Evolutionary conservation across 371 early-diverging fungal genomes (phyloP).

Genomic region (Mucor lusitanicus): DNA sequence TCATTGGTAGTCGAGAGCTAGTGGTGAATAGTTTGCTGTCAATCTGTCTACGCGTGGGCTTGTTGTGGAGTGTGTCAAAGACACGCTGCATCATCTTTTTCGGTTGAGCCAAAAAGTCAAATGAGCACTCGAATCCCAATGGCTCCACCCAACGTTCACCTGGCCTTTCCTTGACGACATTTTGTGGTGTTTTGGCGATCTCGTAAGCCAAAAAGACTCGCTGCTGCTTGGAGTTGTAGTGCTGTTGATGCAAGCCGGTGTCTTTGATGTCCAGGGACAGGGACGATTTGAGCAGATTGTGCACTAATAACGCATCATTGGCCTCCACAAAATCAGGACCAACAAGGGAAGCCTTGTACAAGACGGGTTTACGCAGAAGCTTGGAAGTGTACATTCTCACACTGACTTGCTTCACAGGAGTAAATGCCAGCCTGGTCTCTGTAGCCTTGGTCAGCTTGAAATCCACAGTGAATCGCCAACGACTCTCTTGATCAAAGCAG

Average conservation of each 20-base stretch:
- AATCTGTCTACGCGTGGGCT: constrained; percentile 8
- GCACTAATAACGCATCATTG: neutral
- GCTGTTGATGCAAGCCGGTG: constrained; percentile 3
- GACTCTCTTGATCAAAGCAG: constrained; percentile 22
- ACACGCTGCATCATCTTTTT: constrained; percentile 12
- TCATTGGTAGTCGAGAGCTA: neutral
- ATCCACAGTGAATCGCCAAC: constrained; percentile 25
- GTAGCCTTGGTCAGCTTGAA: constrained; percentile 14
- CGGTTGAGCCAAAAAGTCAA: constrained; percentile 15
- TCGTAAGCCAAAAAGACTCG: neutral
- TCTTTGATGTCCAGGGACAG: constrained; percentile 9
- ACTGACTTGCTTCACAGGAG: constrained; percentile 10
- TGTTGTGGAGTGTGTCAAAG: constrained; percentile 11
- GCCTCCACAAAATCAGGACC: constrained; percentile 10
- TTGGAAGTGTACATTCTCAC: constrained; percentile 17
- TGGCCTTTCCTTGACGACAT: constrained; percentile 13
- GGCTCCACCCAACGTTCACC: constrained; percentile 19
- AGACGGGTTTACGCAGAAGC: constrained; percentile 10
- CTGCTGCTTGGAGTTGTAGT: neutral
- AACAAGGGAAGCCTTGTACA: constrained; percentile 7
- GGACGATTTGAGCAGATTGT: constrained; percentile 12
- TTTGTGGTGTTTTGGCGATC: constrained; percentile 10
- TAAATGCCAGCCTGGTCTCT: constrained; percentile 8
- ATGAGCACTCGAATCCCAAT: constrained; percentile 11
- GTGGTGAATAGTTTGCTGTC: neutral